Conservation (phyloP, 441 rosid genomes). For the Syzygium malaccense region DNA sequence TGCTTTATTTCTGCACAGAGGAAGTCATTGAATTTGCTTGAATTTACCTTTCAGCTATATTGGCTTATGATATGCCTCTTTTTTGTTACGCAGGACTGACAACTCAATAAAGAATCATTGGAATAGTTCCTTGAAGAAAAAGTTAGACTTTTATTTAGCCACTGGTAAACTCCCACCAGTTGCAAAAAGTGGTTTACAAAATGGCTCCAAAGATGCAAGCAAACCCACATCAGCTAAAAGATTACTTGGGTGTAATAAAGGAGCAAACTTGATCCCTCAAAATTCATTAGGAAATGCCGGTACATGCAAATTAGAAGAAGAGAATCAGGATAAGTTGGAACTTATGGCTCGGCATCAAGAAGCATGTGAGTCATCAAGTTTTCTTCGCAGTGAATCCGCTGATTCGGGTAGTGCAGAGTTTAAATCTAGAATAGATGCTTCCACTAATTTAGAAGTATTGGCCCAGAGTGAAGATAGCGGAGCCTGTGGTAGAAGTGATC, state of each 20-base stretch:
- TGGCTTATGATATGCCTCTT: background rate
- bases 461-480: conserved; percentile 24
- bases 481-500: conserved; percentile 17
- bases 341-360: conserved; percentile 29
- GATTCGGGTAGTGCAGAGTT: conserved; percentile 44
- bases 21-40: background rate
- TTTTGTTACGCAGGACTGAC: conserved; percentile 61
- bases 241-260: conserved; percentile 25
- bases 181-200: conserved; percentile 35
- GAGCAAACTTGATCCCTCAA: conserved; percentile 43
- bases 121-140: conserved; percentile 98
- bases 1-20: background rate
- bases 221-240: conserved; percentile 23
- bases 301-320: conserved; percentile 35
- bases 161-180: conserved; percentile 73
- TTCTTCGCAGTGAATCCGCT: conserved; percentile 27
- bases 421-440: conserved; percentile 20
- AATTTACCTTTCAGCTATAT: background rate
- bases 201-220: conserved; percentile 26
- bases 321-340: conserved; percentile 38
- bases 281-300: conserved; percentile 42
- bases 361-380: conserved; percentile 38
- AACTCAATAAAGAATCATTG: conserved; percentile 96
- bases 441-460: conserved; percentile 27
- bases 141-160: conserved; percentile 60